Base-by-base conservation (phyloP, 2,329 filamentous ascomycete genomes). In the Rhexocercosporidium sp. region DNA sequence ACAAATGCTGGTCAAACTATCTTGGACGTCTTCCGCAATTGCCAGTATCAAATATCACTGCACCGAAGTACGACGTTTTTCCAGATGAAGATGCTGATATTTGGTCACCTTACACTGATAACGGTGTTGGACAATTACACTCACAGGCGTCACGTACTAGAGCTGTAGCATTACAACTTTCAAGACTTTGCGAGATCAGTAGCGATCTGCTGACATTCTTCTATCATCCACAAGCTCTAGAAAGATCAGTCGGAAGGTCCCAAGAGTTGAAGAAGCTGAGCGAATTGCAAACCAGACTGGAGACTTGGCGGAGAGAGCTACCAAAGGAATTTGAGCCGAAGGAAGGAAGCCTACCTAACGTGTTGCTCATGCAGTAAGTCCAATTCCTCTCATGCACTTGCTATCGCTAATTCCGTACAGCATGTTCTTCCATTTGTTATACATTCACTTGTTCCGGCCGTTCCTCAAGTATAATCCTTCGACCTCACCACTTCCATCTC, bases 1-100 rank as follows among this genome's bases (percentile, higher is more conserved):
- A 99, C 82, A 98, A 97, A 84, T 97, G 93, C 78, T 98, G 95
- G 94, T 97, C 94, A 59, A 98, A 97, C 78, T 98, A 98, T 74
- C 86, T 98, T 29, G 95, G 96, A 57, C 90, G 96, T 51, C 84
- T 97, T 69, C 95, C 96, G 12, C 95, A 97, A 78, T 82, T 98
- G 12, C 90, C 93, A 0, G 90, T 88, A 49, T 88, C 89, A 34
- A 92, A 92, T 8, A 92, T 93, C 74, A 97, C 91, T 39, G 92
- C 94, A 0, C 91, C 93, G 29, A 97, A 95, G 77, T 92, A 93
- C 71, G 94, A 97, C 67, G 93, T 97, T 12, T 96, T 97, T 72
- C 94, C 94, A 0, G 86, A 89, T 61, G 96, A 98, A 77, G 96
- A 99, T 73, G 86, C 92, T 2, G 90, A 93, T 73, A 83, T 85